These are phyloP conservation scores for Lagenidium sp. DNA, from an alignment of 352 stramenopile genomes.

Conservation along the genomic window DNA sequence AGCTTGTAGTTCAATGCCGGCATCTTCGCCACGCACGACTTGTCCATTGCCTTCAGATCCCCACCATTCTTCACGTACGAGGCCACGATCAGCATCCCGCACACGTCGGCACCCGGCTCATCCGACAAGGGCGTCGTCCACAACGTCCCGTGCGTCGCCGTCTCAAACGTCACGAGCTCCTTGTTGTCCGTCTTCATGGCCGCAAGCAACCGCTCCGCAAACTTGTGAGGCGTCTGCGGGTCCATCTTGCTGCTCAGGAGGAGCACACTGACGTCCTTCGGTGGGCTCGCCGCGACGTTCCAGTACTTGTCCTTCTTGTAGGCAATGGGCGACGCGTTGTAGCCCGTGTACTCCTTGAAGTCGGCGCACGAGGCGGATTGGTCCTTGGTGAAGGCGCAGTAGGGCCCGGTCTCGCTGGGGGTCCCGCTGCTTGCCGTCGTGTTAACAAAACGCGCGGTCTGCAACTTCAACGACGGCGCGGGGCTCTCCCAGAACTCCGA, in stretches of 20 bases:
- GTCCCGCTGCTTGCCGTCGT: conserved; percentile 6
- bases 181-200: conserved; percentile 13
- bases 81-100: conserved; percentile 10
- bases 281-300: conserved; percentile 11
- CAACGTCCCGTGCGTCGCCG: conserved; percentile 14
- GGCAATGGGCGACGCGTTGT: conserved; percentile 6
- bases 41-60: conserved; percentile 7
- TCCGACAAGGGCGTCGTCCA: too few species aligned
- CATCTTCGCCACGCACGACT: conserved; percentile 7
- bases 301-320: conserved; percentile 18
- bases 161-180: conserved; percentile 17
- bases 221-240: conserved; percentile 15
- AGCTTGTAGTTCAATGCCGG: conserved; percentile 4
- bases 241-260: conserved; percentile 21
- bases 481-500: conserved; percentile 18
- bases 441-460: conserved; percentile 3
- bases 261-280: conserved; percentile 10
- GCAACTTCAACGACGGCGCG: neutral
- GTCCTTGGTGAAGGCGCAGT: conserved; percentile 13
- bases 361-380: neutral
- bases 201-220: conserved; percentile 7
- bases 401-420: conserved; percentile 4
- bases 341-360: conserved; percentile 1
- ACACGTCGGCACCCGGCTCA: neutral
- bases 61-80: conserved; percentile 7